Evolutionary conservation across 2,329 filamentous ascomycete genomes (phyloP).

Genomic region (Penicillium sp.): DNA sequence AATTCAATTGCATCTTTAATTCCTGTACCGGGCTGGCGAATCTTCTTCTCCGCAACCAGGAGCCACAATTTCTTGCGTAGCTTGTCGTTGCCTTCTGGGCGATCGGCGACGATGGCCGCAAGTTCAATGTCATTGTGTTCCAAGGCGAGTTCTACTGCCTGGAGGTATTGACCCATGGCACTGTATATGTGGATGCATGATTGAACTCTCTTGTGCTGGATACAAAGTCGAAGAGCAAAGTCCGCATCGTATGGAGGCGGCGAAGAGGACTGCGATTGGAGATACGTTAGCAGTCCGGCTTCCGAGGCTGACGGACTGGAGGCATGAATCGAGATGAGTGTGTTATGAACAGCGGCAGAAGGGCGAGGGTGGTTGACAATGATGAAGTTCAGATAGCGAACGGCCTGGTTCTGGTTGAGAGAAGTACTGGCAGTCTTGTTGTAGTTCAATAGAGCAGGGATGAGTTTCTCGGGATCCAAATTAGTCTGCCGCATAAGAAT

Average conservation of each 20-base stretch:
- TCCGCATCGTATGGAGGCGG: constrained; percentile 87
- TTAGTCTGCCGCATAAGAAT: constrained; percentile 89
- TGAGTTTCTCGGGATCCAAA: constrained; percentile 80
- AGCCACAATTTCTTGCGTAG: constrained; percentile 95
- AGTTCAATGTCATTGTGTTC: constrained; percentile 88
- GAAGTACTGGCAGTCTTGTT: constrained; percentile 69
- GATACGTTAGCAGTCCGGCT: constrained; percentile 78
- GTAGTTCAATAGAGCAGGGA: constrained; percentile 91
- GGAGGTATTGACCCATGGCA: constrained; percentile 89
- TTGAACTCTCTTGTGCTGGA: constrained; percentile 87
- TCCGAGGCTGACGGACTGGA: constrained; percentile 81
- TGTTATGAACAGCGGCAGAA: constrained; percentile 90
- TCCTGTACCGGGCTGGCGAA: constrained; percentile 71
- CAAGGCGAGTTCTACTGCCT: constrained; percentile 88
- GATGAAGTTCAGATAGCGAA: constrained; percentile 89
- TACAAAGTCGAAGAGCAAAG: constrained; percentile 92
- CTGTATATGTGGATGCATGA: constrained; percentile 98
- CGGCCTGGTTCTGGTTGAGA: constrained; percentile 78
- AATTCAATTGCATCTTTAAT: constrained; percentile 96
- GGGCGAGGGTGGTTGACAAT: constrained; percentile 77
- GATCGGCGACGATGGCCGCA: constrained; percentile 83
- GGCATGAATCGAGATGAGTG: constrained; percentile 91
- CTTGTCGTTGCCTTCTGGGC: constrained; percentile 70
- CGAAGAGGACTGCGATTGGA: constrained; percentile 85
- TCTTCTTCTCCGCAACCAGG: constrained; percentile 90